Evolutionary conservation across 2,329 filamentous ascomycete genomes (phyloP), one percentile per base, ranked within the genome.

Genomic region (Mariannaea sp.): DNA sequence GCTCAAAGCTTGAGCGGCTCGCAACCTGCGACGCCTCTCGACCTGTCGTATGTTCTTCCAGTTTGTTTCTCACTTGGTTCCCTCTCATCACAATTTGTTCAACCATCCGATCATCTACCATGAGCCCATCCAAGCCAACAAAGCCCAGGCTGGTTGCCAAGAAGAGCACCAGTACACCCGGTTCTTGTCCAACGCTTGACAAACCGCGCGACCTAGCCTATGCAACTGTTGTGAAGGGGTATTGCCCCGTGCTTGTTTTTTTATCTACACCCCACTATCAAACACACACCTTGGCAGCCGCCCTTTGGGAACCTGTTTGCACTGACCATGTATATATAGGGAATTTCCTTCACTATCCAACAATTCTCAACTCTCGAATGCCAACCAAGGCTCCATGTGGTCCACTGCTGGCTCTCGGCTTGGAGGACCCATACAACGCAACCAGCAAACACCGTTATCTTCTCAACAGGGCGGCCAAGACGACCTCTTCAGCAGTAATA

Each of bases 311-410:
- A 13, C 19, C 7, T 39, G 20, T 29, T 49, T 35, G 16, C 27
- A 19, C 41, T 35, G n/a, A 52, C 41, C 16, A 30, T 26, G 19
- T 26, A 32, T 39, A n/a, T n/a, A n/a, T 56, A 88, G 84, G 56
- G 84, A 88, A 66, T 88, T 88, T 49, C 85, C 85, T 7, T 85
- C 84, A 17, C 71, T 88, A 61, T 86, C 83, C 45, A 85, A 83
- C 64, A 85, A 81, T 58, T 75, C 81, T 38, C 81, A 83, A 64
- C 70, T 83, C 36, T 72, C 78, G 22, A 80, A 70, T 53, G 69
- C 76, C 6, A 77, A 68, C 39, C 77, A 77, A 56, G 71, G 77
- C 12, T 80, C 80, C 5, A 75, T 85, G 71, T 85, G 82, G 82
- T 77, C 80, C 35, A 73, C 75, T 20, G 73, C 74, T 56, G 77